These are phyloP conservation scores for Kazachstania africana DNA, from an alignment of 805 yeast genomes.

Conservation along the genomic window DNA sequence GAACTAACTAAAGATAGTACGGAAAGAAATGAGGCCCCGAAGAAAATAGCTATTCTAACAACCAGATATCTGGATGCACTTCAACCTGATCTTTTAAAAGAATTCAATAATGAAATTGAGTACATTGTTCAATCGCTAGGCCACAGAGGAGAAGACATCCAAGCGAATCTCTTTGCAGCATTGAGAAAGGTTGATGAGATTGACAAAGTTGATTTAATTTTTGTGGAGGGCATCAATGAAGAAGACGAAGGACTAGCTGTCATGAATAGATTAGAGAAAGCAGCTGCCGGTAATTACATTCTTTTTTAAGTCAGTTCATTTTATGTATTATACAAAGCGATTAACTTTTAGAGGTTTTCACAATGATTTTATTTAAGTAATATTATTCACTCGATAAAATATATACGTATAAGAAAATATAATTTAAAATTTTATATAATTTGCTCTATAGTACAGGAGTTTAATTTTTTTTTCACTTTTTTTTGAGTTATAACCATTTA, in stretches of 20 bases:
- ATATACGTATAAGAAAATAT: too few relatives aligned
- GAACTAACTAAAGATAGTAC: constrained; percentile 5
- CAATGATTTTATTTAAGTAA: too few relatives aligned
- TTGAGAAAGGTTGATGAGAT: constrained; percentile 67
- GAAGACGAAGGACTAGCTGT: constrained; percentile 80
- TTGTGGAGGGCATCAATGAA: constrained; percentile 76
- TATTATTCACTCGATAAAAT: too few relatives aligned
- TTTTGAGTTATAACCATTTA: too few relatives aligned
- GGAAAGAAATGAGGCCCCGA: constrained; percentile 5
- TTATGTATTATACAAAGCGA: too few relatives aligned
- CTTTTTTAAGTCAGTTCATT: not conserved
- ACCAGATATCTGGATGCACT: constrained; percentile 20
- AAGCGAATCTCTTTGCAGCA: constrained; percentile 59
- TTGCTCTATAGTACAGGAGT: too few relatives aligned
- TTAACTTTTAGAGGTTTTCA: too few relatives aligned
- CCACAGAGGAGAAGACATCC: constrained; percentile 40
- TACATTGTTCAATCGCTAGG: constrained; percentile 31
- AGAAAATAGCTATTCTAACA: constrained; percentile 42
- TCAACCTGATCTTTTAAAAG: not conserved
- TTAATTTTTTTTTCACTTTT: too few relatives aligned
- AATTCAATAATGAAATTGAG: not conserved
- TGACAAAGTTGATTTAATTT: constrained; percentile 49
- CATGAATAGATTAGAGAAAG: constrained; percentile 61
- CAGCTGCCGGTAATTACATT: constrained; percentile 8
- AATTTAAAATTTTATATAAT: too few relatives aligned